Evolutionary conservation across 345 rosid genomes (phyloP), one percentile per base, ranked within the genome.

Genomic region (Balakata baccata): DNA sequence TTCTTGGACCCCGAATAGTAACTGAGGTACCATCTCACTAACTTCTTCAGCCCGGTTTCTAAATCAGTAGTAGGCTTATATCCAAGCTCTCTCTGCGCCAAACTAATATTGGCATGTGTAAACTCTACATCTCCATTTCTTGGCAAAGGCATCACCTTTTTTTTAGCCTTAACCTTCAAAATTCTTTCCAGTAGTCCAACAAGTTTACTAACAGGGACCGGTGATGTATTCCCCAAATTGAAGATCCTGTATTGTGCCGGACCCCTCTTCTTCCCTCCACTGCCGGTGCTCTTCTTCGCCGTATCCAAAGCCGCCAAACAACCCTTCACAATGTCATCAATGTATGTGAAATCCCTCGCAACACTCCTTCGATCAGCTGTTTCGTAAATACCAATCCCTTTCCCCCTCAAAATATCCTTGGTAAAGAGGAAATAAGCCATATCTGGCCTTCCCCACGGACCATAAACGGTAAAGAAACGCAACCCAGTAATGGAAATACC

Each of bases 11-110:
- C 81, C 8, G 79, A 64, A 78, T 91, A 83, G 69, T 84, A 86
- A 11, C 82, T 73, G 77, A 84, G 75, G 29, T 89, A 91, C 97
- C 97, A 88, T 71, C 80, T 83, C 77, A 87, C 92, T 76, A 91
- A 91, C 87, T 91, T 87, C 76, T 85, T 89, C 78, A 87, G 34
- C 46, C 97, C 97, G 0, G 84, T 73, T 77, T 89, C 94, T 81
- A 89, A 84, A 73, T 73, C 70, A 38, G 70, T 43, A 2, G 76
- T 38, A 51, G 70, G 76, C 70, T 41, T 65, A 53, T 73, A 73
- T 22, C 76, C 76, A 23, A 73, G 76, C 23, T 73, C 76, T 46
- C 64, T 65, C 50, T 64, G 76, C 2, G 76, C 76, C 52, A 53
- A 53, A 64, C 70, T 64, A 45, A 73, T 73, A 54, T 73, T 73